phyloP scores from a whole-genome alignment of 805 yeast species.

The Torulaspora indica region DNA sequence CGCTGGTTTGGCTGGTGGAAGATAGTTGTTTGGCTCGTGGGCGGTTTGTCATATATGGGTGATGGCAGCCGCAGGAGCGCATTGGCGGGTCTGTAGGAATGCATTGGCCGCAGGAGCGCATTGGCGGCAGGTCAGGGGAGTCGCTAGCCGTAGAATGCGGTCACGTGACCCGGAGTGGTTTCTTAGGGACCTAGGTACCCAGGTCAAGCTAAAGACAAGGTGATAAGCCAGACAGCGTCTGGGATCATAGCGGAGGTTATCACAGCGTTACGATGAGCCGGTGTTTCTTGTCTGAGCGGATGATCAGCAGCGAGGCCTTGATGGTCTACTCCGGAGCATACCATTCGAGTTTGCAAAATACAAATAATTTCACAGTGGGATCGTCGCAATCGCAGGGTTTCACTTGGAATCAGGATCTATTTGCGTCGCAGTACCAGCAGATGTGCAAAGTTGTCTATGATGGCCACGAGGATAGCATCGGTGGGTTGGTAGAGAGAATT shows the following conservation, averaged over 20 bases:
- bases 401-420: slow-evolving; percentile 69
- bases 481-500: slow-evolving; percentile 14
- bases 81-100: no score
- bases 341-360: slow-evolving; percentile 10
- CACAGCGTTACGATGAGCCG: slow-evolving; percentile 7
- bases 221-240: no score
- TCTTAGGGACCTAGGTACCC: no score
- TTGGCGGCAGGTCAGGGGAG: no score
- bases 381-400: slow-evolving; percentile 63
- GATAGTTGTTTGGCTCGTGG: no score
- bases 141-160: not conserved
- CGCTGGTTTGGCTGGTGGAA: no score
- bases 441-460: slow-evolving; percentile 39
- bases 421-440: slow-evolving; percentile 69
- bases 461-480: slow-evolving; percentile 27
- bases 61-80: no score
- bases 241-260: no score
- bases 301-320: slow-evolving; percentile 22
- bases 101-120: no score
- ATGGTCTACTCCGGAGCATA: slow-evolving; percentile 21
- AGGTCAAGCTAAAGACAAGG: no score
- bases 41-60: no score
- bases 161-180: not conserved
- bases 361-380: slow-evolving; percentile 20
- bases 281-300: slow-evolving; percentile 10